Evolutionary conservation across 2,329 filamentous ascomycete genomes (phyloP), one percentile per base, ranked within the genome.

Genomic region (Gaeumannomyces sp.): DNA sequence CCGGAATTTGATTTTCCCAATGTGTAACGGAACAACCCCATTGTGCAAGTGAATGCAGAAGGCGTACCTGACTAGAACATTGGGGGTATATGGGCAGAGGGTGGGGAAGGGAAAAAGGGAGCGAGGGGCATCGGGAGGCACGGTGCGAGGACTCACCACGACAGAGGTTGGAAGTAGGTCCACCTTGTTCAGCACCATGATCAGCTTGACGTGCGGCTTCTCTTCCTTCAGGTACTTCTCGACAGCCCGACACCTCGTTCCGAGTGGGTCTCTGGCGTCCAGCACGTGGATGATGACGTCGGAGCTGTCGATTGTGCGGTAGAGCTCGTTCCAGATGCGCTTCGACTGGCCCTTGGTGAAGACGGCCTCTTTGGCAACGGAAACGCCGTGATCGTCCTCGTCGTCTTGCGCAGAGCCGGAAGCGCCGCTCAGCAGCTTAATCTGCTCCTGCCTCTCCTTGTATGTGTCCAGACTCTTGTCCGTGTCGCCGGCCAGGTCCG

Each of bases 11-110:
- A 77, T 88, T 99, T 86, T 98, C 89, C 95, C 95, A 97, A 92
- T 87, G 90, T 92, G 91, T 99, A 99, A 99, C 95, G 96, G 93
- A 92, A 79, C 79, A 82, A 86, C 88, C 89, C 89, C 91, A 95
- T 88, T 76, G 83, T 77, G 75, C 64, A 65, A 65, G 57, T 77
- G 79, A 66, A 80, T 84, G 86, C 80, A 79, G 81, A 74, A 83
- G 88, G 85, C 83, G 91, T 96, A 59, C 94, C 95, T 96, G 92
- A 95, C 93, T 80, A 83, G 78, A 81, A 78, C 83, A 83, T 87
- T 91, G 89, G 89, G 85, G 81, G 68, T 66, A 62, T 62, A 59
- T 45, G 59, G 57, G 63, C 56, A 56, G 16, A 35, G 22, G 16
- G 7, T 38, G 29, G 61, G 65, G 63, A 68, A 66, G 61, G 64